phyloP scores from a whole-genome alignment of 2,329 filamentous ascomycete genomes.

The Cadophora sp. region DNA sequence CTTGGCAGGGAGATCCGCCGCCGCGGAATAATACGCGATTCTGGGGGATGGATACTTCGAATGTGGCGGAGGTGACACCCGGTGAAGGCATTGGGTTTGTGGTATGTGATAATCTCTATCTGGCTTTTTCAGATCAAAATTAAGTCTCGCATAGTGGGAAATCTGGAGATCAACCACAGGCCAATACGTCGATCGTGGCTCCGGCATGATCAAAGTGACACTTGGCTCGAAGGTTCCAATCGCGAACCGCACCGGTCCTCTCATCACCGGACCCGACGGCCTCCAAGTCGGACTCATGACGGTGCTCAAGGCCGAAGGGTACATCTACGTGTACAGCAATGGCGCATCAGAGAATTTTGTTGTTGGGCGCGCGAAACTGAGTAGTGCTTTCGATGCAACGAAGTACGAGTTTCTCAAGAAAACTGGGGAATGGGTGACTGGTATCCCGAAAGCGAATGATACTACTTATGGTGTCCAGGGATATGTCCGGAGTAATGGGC shows the following conservation, averaged over 20 bases:
- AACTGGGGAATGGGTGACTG: background rate
- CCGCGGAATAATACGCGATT: background rate
- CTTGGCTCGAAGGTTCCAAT: background rate
- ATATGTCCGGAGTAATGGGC: background rate
- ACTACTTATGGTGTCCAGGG: slow-evolving; percentile 5
- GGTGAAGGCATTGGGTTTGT: slow-evolving; percentile 16
- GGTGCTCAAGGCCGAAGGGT: slow-evolving; percentile 1
- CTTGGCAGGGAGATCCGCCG: background rate
- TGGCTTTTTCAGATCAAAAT: too few relatives aligned
- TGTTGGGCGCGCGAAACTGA: background rate
- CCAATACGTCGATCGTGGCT: background rate
- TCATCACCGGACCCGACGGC: background rate
- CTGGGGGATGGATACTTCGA: slow-evolving; percentile 5
- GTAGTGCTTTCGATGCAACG: background rate
- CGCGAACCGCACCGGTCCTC: slow-evolving; percentile 9
- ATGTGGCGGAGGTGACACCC: slow-evolving; percentile 9
- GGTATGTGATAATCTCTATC: background rate
- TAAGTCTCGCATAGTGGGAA: background rate
- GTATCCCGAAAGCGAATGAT: background rate
- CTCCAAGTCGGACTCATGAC: slow-evolving; percentile 14
- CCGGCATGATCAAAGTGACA: slow-evolving; percentile 9
- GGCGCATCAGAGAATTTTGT: background rate
- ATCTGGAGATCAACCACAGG: slow-evolving; percentile 2
- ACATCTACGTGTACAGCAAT: slow-evolving; percentile 13
- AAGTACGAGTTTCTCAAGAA: slow-evolving; percentile 8